phyloP scores from a whole-genome alignment of 495 filamentous ascomycete genomes.

The Durotheca rogersii region DNA sequence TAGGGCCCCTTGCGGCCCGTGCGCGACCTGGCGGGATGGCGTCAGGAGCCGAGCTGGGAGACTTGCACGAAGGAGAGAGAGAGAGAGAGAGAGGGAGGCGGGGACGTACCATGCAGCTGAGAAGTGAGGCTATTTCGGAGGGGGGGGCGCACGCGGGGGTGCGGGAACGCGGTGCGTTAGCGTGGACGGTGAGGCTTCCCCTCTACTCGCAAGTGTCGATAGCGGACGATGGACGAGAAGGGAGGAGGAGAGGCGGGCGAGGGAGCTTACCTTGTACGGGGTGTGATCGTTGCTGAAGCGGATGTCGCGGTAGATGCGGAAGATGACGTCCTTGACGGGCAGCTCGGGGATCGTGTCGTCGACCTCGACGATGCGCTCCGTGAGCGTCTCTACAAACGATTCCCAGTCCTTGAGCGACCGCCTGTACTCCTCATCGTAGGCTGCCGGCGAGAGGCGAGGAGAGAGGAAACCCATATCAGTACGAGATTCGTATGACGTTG shows the following conservation, averaged over 20 bases:
- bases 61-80: too few relatives aligned
- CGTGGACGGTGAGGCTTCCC: too few relatives aligned
- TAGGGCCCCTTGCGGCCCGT: slow-evolving; percentile 86
- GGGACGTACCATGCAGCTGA: slow-evolving; percentile 70
- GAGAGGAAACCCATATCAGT: background rate
- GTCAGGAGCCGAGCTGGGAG: slow-evolving; percentile 4
- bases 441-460: slow-evolving; percentile 39
- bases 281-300: slow-evolving; percentile 76
- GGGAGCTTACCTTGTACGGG: slow-evolving; percentile 71
- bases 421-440: slow-evolving; percentile 74
- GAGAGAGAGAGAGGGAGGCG: background rate
- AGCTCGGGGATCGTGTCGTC: slow-evolving; percentile 83
- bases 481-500: too few relatives aligned
- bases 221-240: too few relatives aligned
- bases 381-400: slow-evolving; percentile 67
- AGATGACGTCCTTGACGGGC: slow-evolving; percentile 79
- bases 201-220: too few relatives aligned
- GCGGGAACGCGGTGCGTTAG: too few relatives aligned
- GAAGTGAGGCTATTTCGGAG: slow-evolving; percentile 64
- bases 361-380: slow-evolving; percentile 64
- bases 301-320: slow-evolving; percentile 82
- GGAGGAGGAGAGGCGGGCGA: too few relatives aligned
- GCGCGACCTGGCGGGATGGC: slow-evolving; percentile 57
- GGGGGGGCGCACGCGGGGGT: too few relatives aligned
- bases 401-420: slow-evolving; percentile 76